A percentile compares a stretch with the other conserved stretches of the same genome.
phyloP scores from a whole-genome alignment of 768 basidiomycete species.

The Hirschioporus abietinus region DNA sequence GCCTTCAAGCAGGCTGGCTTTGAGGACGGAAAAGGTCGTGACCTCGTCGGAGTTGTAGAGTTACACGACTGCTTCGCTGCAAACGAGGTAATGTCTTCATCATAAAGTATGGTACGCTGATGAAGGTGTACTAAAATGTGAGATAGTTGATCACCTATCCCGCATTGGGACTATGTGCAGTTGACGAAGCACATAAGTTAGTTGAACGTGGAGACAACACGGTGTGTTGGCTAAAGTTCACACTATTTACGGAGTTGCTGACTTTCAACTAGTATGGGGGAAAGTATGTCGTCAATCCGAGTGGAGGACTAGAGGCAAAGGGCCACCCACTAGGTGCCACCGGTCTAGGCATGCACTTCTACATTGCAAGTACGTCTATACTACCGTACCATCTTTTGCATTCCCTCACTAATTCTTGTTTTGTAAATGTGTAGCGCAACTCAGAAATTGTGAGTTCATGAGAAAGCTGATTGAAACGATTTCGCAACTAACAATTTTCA shows the following conservation, averaged over 20 bases:
- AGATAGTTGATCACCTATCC: slow-evolving; percentile 73
- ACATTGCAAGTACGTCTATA: slow-evolving; percentile 59
- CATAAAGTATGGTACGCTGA: background rate
- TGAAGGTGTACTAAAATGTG: background rate
- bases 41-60: slow-evolving; percentile 80
- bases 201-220: slow-evolving; percentile 78
- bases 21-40: slow-evolving; percentile 51
- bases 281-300: slow-evolving; percentile 80
- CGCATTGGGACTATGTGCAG: slow-evolving; percentile 65
- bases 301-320: slow-evolving; percentile 84
- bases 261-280: slow-evolving; percentile 58
- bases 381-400: background rate
- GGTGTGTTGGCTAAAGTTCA: slow-evolving; percentile 32
- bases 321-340: slow-evolving; percentile 84
- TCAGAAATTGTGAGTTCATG: slow-evolving; percentile 51
- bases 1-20: slow-evolving; percentile 73
- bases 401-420: slow-evolving; percentile 8
- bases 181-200: slow-evolving; percentile 65
- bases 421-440: slow-evolving; percentile 50
- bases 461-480: background rate
- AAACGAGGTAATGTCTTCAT: slow-evolving; percentile 52
- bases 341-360: slow-evolving; percentile 84
- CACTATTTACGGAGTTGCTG: background rate
- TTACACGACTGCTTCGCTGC: slow-evolving; percentile 84
- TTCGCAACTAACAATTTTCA: background rate